Evolutionary conservation across 2,329 filamentous ascomycete species (phyloP).

Genomic region (Corniculantispora saksenae): DNA sequence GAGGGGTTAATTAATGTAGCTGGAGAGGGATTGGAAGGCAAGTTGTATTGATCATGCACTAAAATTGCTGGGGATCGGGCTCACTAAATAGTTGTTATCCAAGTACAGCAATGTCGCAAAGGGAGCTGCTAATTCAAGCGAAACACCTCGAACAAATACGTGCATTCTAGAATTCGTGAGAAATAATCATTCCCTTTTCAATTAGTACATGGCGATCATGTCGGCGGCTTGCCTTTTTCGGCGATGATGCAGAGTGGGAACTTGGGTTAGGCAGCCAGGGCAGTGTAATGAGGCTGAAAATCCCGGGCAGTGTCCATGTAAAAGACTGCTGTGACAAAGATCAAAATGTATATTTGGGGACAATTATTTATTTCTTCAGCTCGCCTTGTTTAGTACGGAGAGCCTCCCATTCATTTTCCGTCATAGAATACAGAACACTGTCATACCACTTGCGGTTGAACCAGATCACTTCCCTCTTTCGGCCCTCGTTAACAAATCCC

Average conservation of each 20-base stretch:
- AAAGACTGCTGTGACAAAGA: no score
- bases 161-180: background rate
- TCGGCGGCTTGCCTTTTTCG: conserved; percentile 6
- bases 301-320: no score
- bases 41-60: background rate
- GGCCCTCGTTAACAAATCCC: conserved; percentile 47
- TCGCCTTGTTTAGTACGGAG: background rate
- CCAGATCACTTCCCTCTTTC: conserved; percentile 43
- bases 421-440: conserved; percentile 35
- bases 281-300: background rate
- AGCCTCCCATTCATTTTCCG: conserved; percentile 40
- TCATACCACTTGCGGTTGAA: conserved; percentile 44
- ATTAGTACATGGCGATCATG: background rate
- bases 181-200: background rate
- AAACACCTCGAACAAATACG: background rate
- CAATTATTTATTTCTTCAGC: no score
- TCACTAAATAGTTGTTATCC: background rate
- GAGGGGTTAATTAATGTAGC: background rate
- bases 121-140: background rate
- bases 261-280: background rate
- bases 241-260: background rate
- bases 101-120: background rate
- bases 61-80: background rate
- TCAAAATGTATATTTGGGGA: no score
- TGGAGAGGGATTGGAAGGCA: no score